Conservation (phyloP, 371 early-diverging fungal genomes). For the Rhizopus sp. region DNA sequence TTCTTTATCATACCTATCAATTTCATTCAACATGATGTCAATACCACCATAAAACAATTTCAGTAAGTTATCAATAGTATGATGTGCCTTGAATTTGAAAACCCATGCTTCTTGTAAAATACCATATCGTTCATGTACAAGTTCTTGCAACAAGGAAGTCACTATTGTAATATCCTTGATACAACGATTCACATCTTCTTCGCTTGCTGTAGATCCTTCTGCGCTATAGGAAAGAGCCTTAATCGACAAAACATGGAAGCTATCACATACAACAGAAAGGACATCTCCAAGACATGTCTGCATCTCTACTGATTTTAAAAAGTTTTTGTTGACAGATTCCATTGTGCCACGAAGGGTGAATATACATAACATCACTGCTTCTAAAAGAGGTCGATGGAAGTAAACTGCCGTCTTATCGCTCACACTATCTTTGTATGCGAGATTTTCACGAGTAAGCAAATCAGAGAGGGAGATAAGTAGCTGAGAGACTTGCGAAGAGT, state of each 20-base stretch:
- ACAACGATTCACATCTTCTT: conserved; percentile 24
- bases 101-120: conserved; percentile 27
- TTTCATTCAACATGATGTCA: conserved; percentile 32
- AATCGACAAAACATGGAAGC: conserved; percentile 34
- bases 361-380: conserved; percentile 34
- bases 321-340: background rate
- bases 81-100: conserved; percentile 19
- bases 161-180: conserved; percentile 42
- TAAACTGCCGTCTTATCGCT: conserved; percentile 22
- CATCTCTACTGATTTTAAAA: background rate
- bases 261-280: conserved; percentile 27
- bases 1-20: conserved; percentile 30
- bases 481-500: conserved; percentile 24
- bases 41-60: conserved; percentile 35
- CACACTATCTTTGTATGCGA: conserved; percentile 33
- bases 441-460: conserved; percentile 36
- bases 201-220: conserved; percentile 14
- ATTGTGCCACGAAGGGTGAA: conserved; percentile 32
- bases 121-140: conserved; percentile 33
- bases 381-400: conserved; percentile 46
- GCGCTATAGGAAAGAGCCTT: conserved; percentile 32
- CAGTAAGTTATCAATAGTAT: conserved; percentile 30
- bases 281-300: conserved; percentile 6
- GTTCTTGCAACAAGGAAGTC: conserved; percentile 33
- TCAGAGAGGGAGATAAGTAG: conserved; percentile 27